Percentiles rank a stretch among this genome's conserved stretches.
Conservation (phyloP, 2,329 filamentous ascomycete genomes). For the Neurospora crassa region DNA sequence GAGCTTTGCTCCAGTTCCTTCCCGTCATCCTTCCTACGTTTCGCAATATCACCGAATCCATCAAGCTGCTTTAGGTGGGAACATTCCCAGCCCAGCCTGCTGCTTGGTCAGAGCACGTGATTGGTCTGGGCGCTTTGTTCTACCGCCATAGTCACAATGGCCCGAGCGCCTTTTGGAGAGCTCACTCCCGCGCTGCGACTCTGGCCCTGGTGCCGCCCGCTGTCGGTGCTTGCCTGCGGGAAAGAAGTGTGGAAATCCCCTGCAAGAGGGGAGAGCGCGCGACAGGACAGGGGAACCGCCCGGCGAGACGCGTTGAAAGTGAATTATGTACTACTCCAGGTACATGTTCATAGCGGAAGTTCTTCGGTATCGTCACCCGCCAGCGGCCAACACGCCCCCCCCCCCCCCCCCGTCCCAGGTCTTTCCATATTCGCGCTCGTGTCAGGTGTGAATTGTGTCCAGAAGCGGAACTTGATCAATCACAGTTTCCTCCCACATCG, state of each 20-base stretch:
- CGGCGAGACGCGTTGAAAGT: not conserved
- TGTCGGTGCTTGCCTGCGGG: not conserved
- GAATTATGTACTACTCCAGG: no score
- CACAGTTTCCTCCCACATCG: not conserved
- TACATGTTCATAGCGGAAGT: not conserved
- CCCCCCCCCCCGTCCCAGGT: not conserved
- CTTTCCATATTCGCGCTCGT: not conserved
- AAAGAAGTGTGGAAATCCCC: not conserved
- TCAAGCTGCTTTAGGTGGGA: not conserved
- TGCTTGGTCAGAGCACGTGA: not conserved
- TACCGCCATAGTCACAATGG: not conserved
- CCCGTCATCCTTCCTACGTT: not conserved
- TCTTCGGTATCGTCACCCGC: not conserved
- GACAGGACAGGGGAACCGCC: not conserved
- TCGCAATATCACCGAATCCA: not conserved
- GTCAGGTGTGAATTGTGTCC: not conserved
- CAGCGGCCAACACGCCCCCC: not conserved
- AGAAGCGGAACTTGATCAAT: not conserved
- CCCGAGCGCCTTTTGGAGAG: not conserved
- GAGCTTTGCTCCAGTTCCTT: not conserved
- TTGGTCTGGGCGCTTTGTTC: not conserved
- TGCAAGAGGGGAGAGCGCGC: not conserved
- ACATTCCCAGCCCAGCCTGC: no score
- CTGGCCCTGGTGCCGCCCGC: not conserved
- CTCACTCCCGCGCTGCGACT: not conserved